A percentile compares a stretch with the other conserved stretches of the same genome.
Conservation (phyloP, 1,284 basidiomycete genomes). For the Farysia itapuensis region DNA sequence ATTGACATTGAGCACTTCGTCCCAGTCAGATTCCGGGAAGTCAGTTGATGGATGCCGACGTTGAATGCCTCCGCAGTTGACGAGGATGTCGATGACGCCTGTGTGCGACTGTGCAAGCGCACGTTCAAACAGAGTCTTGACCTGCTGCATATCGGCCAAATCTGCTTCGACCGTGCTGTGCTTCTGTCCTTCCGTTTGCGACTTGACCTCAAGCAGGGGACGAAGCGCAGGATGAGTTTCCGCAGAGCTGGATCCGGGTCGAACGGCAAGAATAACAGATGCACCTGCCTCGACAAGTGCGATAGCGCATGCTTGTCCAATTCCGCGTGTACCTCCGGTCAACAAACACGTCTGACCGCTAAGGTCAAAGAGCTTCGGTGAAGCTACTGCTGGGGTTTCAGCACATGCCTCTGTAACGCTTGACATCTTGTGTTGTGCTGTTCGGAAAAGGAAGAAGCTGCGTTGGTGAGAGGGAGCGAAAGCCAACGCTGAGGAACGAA, state of each 20-base stretch:
- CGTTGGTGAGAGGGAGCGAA: too few relatives aligned
- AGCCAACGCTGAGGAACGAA: too few relatives aligned
- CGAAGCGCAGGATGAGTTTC: slow-evolving; percentile 11
- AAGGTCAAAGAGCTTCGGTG: slow-evolving; percentile 36
- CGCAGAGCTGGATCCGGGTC: slow-evolving; percentile 18
- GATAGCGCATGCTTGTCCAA: slow-evolving; percentile 61
- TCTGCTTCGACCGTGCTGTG: slow-evolving; percentile 72
- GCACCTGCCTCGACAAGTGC: slow-evolving; percentile 70
- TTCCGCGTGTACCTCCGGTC: slow-evolving; percentile 45
- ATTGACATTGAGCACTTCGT: slow-evolving; percentile 65
- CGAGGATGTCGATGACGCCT: slow-evolving; percentile 74
- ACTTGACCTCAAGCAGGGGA: slow-evolving; percentile 7
- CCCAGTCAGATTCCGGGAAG: slow-evolving; percentile 84
- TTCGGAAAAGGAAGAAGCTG: too few relatives aligned
- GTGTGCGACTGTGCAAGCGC: slow-evolving; percentile 68
- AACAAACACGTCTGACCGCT: slow-evolving; percentile 39
- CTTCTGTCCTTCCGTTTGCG: slow-evolving; percentile 62
- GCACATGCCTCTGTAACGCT: slow-evolving; percentile 27
- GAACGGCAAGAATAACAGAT: slow-evolving; percentile 69
- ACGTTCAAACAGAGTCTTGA: slow-evolving; percentile 68
- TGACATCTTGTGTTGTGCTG: too few relatives aligned
- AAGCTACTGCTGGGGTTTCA: slow-evolving; percentile 18
- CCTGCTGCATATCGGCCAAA: slow-evolving; percentile 70
- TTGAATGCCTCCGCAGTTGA: slow-evolving; percentile 95
- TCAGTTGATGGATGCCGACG: slow-evolving; percentile 63